phyloP scores from a whole-genome alignment of 192 early-diverging fungal species.

The Geosiphon pyriformis region DNA sequence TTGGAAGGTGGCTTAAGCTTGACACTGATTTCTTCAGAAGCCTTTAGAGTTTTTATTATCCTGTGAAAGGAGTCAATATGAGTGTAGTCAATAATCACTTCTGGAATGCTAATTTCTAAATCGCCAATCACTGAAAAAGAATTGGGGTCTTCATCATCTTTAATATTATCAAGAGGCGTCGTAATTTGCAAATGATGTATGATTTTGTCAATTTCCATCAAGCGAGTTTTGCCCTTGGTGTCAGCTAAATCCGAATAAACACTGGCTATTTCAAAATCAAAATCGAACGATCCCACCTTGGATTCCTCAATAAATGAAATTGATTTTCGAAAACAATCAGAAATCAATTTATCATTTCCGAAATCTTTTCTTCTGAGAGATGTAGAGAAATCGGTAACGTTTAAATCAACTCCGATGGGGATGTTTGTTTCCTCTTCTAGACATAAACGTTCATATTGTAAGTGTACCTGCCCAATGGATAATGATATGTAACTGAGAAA shows the following conservation, averaged over 20 bases:
- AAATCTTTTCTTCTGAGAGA: conserved; percentile 1
- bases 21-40: neutral
- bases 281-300: neutral
- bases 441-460: neutral
- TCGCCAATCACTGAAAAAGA: conserved; percentile 11
- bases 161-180: neutral
- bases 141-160: conserved; percentile 19
- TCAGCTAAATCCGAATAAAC: conserved; percentile 1
- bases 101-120: conserved; percentile 5
- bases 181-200: neutral
- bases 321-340: neutral
- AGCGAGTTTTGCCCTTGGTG: neutral
- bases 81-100: neutral
- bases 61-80: neutral
- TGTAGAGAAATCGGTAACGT: neutral
- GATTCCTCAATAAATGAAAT: neutral
- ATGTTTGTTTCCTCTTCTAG: neutral
- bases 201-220: conserved; percentile 9
- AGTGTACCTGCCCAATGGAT: neutral
- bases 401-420: neutral
- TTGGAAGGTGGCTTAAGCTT: neutral
- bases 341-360: neutral
- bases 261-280: neutral
- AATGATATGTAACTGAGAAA: neutral
- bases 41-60: neutral